Percentiles rank a stretch among this genome's conserved stretches.
phyloP scores from a whole-genome alignment of 1,284 basidiomycete species.

The Melampsora americana region DNA sequence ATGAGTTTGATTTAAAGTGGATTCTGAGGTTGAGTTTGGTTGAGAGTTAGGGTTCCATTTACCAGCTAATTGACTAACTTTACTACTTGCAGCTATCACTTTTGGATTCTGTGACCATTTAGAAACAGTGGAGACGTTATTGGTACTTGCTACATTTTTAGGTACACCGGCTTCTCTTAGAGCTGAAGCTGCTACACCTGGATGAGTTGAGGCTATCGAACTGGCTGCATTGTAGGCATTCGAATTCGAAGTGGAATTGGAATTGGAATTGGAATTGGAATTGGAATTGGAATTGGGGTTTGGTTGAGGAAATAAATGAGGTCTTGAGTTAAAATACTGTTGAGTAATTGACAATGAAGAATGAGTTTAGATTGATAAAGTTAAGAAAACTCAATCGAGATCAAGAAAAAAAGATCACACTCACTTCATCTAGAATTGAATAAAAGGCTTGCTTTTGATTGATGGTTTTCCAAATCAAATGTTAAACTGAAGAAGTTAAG shows the following conservation, averaged over 20 bases:
- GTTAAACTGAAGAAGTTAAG: not conserved
- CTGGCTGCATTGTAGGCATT: constrained; percentile 18
- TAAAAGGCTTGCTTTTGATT: constrained; percentile 32
- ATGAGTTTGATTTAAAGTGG: not conserved
- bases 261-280: not conserved
- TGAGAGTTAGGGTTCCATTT: constrained; percentile 20
- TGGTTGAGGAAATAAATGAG: constrained; percentile 35
- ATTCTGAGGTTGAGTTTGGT: not conserved
- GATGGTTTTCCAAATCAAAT: not conserved
- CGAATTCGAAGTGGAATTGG: not conserved
- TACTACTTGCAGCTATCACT: constrained; percentile 12
- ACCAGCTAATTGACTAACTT: constrained; percentile 35
- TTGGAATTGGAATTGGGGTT: constrained; percentile 4
- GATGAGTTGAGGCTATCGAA: constrained; percentile 22
- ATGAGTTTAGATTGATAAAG: not conserved
- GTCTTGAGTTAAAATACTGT: constrained; percentile 39
- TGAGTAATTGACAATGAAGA: no score
- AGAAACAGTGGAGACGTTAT: constrained; percentile 29
- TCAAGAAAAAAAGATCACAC: not conserved
- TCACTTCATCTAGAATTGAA: constrained; percentile 43
- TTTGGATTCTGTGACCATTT: constrained; percentile 7
- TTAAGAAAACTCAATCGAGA: no score
- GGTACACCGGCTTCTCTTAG: constrained; percentile 34
- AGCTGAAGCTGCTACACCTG: constrained; percentile 31
- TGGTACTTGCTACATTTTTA: constrained; percentile 24